phyloP scores from a whole-genome alignment of 2,329 filamentous ascomycete species.

The Lachnellula cervina region DNA sequence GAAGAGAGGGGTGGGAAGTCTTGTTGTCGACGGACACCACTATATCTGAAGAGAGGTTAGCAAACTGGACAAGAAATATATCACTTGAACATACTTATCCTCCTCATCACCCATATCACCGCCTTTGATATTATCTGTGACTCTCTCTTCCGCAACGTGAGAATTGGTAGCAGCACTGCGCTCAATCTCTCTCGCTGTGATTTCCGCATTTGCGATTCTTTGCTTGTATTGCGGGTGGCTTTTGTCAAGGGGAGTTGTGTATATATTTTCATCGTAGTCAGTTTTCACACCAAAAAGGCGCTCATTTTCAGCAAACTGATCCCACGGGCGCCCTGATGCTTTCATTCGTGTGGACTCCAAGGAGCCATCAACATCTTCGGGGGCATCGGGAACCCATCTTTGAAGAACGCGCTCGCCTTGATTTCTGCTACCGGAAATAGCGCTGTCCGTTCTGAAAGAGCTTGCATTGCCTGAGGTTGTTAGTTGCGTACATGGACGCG shows the following conservation, averaged over 20 bases:
- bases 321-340: conserved; percentile 53
- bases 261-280: conserved; percentile 90
- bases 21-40: conserved; percentile 74
- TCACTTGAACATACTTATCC: conserved; percentile 64
- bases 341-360: conserved; percentile 48
- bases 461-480: conserved; percentile 53
- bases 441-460: conserved; percentile 78
- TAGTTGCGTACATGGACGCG: conserved; percentile 6
- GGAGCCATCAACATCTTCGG: conserved; percentile 61
- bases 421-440: conserved; percentile 72
- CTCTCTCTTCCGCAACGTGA: conserved; percentile 86
- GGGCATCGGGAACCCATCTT: conserved; percentile 69
- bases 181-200: conserved; percentile 87
- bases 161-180: conserved; percentile 65
- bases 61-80: neutral
- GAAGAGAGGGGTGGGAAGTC: conserved; percentile 62
- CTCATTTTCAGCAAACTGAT: conserved; percentile 91
- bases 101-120: conserved; percentile 79
- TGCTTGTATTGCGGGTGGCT: conserved; percentile 76
- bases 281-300: conserved; percentile 80
- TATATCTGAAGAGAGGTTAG: conserved; percentile 58
- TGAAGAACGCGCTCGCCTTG: conserved; percentile 72
- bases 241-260: conserved; percentile 87
- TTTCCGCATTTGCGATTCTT: conserved; percentile 72
- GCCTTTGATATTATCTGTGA: conserved; percentile 60